These are phyloP conservation scores for Fusarium denticulatum DNA, from an alignment of 2,329 filamentous ascomycete species.

Conservation along the genomic window DNA sequence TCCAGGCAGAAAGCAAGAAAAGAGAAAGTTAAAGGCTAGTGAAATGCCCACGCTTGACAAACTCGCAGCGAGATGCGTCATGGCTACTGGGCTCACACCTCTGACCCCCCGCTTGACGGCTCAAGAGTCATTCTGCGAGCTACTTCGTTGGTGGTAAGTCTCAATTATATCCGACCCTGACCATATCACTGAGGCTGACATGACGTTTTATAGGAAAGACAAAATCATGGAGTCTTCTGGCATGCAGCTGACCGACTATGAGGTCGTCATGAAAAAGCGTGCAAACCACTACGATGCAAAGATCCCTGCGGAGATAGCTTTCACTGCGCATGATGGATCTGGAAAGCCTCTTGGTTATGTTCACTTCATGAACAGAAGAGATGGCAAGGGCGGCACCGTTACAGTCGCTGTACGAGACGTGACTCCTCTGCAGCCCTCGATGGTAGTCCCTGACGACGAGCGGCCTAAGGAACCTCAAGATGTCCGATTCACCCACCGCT, in stretches of 20 bases:
- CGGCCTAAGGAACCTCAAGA: slow-evolving; percentile 40
- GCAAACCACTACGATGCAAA: background rate
- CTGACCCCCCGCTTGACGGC: slow-evolving; percentile 22
- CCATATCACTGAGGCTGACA: background rate
- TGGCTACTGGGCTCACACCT: background rate
- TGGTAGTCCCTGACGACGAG: slow-evolving; percentile 42
- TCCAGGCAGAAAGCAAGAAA: background rate
- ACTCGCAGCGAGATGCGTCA: background rate
- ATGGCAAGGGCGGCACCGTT: slow-evolving; percentile 29
- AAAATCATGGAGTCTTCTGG: slow-evolving; percentile 42
- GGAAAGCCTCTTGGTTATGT: slow-evolving; percentile 46
- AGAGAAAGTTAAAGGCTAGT: background rate
- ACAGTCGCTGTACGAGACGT: slow-evolving; percentile 45
- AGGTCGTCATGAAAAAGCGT: slow-evolving; percentile 32
- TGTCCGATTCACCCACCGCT: slow-evolving; percentile 38
- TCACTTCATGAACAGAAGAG: slow-evolving; percentile 28
- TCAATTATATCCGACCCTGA: background rate
- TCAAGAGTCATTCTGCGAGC: slow-evolving; percentile 46
- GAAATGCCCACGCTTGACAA: background rate
- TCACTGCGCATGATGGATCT: slow-evolving; percentile 26
- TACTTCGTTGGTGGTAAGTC: slow-evolving; percentile 48
- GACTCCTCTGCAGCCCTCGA: slow-evolving; percentile 43
- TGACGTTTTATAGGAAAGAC: slow-evolving; percentile 38
- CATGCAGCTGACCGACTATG: slow-evolving; percentile 36
- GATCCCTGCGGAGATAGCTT: slow-evolving; percentile 42